phyloP scores from a whole-genome alignment of 2,329 filamentous ascomycete genomes.

The Stemphylium lycopersici region DNA sequence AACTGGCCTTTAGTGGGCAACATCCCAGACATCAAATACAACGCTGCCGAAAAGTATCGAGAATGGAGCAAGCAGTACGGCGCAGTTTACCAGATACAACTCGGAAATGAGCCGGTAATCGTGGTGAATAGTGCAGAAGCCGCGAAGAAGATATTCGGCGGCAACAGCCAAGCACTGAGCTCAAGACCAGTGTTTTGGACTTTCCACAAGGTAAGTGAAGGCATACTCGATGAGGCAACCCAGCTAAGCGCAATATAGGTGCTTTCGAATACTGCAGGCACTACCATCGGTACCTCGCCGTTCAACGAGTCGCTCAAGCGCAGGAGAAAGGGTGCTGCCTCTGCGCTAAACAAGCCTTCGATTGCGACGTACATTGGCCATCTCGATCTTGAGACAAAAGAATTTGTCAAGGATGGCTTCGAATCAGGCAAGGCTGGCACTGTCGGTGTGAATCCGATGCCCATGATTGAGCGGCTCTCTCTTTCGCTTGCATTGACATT shows the following conservation, averaged over 20 bases:
- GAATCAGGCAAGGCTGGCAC: conserved; percentile 63
- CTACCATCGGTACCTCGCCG: conserved; percentile 71
- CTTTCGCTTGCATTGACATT: conserved; percentile 68
- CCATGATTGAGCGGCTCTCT: conserved; percentile 69
- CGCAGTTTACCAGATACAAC: conserved; percentile 54
- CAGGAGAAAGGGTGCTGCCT: conserved; percentile 68
- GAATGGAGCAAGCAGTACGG: conserved; percentile 52
- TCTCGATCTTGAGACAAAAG: conserved; percentile 66
- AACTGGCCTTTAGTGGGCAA: conserved; percentile 52
- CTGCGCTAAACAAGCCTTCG: conserved; percentile 68
- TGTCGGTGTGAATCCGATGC: conserved; percentile 66
- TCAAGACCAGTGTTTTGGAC: conserved; percentile 54
- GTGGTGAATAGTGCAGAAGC: conserved; percentile 53
- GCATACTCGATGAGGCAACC: background rate
- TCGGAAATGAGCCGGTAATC: conserved; percentile 53
- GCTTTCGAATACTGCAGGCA: conserved; percentile 68
- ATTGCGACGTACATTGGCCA: conserved; percentile 68
- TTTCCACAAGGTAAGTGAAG: conserved; percentile 51
- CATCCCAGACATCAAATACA: conserved; percentile 51
- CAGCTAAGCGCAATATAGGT: conserved; percentile 51
- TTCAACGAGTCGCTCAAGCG: conserved; percentile 70
- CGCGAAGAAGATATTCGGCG: conserved; percentile 51
- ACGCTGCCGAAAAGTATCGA: conserved; percentile 52
- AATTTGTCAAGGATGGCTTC: conserved; percentile 67
- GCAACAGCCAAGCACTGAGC: conserved; percentile 51